phyloP scores from a whole-genome alignment of 495 filamentous ascomycete species.

The Letharia columbiana region DNA sequence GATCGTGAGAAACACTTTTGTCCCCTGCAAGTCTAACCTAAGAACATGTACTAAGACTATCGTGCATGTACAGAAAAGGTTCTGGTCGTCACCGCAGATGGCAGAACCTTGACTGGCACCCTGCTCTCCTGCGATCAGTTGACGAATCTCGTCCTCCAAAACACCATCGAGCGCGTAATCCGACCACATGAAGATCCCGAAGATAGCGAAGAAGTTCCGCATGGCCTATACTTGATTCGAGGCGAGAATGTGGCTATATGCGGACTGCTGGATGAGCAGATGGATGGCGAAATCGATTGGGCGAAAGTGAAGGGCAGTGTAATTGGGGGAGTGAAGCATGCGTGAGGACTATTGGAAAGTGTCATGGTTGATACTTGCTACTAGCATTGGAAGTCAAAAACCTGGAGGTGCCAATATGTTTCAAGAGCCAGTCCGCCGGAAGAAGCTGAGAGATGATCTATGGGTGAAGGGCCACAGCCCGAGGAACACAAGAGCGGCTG shows the following conservation, averaged over 20 bases:
- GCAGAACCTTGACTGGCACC: conserved; percentile 74
- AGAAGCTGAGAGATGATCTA: neutral
- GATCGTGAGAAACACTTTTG: conserved; percentile 44
- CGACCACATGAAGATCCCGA: conserved; percentile 73
- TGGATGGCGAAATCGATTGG: conserved; percentile 89
- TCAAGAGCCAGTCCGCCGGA: neutral
- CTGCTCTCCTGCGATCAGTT: conserved; percentile 83
- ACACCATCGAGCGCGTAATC: conserved; percentile 86
- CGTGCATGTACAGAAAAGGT: conserved; percentile 63
- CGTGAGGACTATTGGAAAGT: conserved; percentile 34
- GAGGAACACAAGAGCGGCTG: neutral
- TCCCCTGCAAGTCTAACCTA: conserved; percentile 1
- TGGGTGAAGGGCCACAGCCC: neutral
- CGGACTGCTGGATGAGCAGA: conserved; percentile 78
- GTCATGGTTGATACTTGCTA: neutral
- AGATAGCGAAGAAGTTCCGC: conserved; percentile 66
- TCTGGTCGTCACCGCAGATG: conserved; percentile 83
- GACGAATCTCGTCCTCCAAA: conserved; percentile 81
- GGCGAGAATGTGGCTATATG: conserved; percentile 93
- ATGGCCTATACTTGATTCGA: conserved; percentile 85
- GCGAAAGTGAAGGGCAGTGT: conserved; percentile 74
- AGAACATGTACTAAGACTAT: conserved; percentile 9
- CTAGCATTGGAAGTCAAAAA: neutral
- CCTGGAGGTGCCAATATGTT: neutral
- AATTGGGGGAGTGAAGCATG: conserved; percentile 74